Conservation (phyloP, 2,329 filamentous ascomycete genomes). For the Fonsecaea pugnacius region DNA sequence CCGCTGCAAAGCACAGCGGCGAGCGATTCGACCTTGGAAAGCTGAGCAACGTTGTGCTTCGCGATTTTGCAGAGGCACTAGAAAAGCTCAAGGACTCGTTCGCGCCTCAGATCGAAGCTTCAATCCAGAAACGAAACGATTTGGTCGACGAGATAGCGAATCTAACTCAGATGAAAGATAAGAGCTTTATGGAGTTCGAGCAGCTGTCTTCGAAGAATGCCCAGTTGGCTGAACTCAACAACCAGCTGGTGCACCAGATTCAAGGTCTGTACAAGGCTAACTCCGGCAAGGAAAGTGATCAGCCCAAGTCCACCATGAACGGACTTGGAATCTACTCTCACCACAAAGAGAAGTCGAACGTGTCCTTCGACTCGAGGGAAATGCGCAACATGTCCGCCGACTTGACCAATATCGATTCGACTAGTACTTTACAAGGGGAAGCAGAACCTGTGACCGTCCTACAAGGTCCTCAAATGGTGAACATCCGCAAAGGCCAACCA, state of each 20-base stretch:
- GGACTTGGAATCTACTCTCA: slow-evolving; percentile 68
- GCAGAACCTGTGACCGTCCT: slow-evolving; percentile 62
- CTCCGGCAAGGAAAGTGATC: slow-evolving; percentile 54
- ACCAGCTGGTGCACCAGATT: slow-evolving; percentile 90
- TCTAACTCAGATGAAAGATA: slow-evolving; percentile 83
- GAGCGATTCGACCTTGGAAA: slow-evolving; percentile 78
- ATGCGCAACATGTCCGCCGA: slow-evolving; percentile 52
- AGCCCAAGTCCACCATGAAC: slow-evolving; percentile 50
- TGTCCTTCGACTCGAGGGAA: slow-evolving; percentile 49
- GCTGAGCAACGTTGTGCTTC: slow-evolving; percentile 64
- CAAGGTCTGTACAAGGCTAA: slow-evolving; percentile 89
- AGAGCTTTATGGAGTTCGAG: slow-evolving; percentile 93
- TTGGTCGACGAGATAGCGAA: slow-evolving; percentile 83
- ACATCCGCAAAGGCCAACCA: slow-evolving; percentile 88
- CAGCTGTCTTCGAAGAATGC: slow-evolving; percentile 92
- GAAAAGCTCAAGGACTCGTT: slow-evolving; percentile 80
- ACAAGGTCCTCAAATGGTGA: slow-evolving; percentile 86
- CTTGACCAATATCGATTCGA: slow-evolving; percentile 60
- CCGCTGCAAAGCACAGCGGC: slow-evolving; percentile 80
- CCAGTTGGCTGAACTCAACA: slow-evolving; percentile 92
- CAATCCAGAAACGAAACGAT: slow-evolving; percentile 84
- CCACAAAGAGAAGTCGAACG: slow-evolving; percentile 56
- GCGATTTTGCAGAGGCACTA: slow-evolving; percentile 65
- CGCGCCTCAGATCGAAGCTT: slow-evolving; percentile 75
- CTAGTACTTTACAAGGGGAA: slow-evolving; percentile 70